Conservation (phyloP, 192 early-diverging fungal species). For the Chytriomyces hyalinus region DNA sequence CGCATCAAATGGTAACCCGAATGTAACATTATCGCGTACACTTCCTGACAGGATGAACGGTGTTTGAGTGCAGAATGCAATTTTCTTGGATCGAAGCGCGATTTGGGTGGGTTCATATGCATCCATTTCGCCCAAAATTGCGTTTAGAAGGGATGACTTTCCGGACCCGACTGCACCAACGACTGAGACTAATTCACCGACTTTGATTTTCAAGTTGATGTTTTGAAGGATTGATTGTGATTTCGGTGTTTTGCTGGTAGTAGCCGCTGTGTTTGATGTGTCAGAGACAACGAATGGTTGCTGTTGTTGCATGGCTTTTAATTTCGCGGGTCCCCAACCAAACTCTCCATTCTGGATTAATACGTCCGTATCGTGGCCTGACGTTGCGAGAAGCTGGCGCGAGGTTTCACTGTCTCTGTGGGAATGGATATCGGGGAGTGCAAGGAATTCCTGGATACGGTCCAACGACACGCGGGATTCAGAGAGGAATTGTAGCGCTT, state of each 20-base stretch:
- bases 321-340: slow-evolving; percentile 37
- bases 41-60: slow-evolving; percentile 52
- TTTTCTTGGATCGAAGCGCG: slow-evolving; percentile 27
- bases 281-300: slow-evolving; percentile 5
- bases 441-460: slow-evolving; percentile 50
- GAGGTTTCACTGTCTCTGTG: background rate
- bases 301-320: background rate
- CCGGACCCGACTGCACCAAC: slow-evolving; percentile 57
- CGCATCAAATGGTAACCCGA: slow-evolving; percentile 45
- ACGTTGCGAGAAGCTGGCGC: background rate
- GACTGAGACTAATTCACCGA: slow-evolving; percentile 46
- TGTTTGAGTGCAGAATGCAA: slow-evolving; percentile 53
- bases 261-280: slow-evolving; percentile 16
- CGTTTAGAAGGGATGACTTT: slow-evolving; percentile 49
- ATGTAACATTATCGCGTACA: slow-evolving; percentile 54
- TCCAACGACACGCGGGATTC: slow-evolving; percentile 44
- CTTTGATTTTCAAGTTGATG: slow-evolving; percentile 38
- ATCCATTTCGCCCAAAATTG: slow-evolving; percentile 56
- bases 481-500: slow-evolving; percentile 49
- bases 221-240: slow-evolving; percentile 34
- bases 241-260: background rate
- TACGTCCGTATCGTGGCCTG: slow-evolving; percentile 32
- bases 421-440: slow-evolving; percentile 45
- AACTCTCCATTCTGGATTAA: slow-evolving; percentile 42
- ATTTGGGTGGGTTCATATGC: slow-evolving; percentile 2